phyloP scores from a whole-genome alignment of 1,284 basidiomycete genomes.

The Boletus mariae region DNA sequence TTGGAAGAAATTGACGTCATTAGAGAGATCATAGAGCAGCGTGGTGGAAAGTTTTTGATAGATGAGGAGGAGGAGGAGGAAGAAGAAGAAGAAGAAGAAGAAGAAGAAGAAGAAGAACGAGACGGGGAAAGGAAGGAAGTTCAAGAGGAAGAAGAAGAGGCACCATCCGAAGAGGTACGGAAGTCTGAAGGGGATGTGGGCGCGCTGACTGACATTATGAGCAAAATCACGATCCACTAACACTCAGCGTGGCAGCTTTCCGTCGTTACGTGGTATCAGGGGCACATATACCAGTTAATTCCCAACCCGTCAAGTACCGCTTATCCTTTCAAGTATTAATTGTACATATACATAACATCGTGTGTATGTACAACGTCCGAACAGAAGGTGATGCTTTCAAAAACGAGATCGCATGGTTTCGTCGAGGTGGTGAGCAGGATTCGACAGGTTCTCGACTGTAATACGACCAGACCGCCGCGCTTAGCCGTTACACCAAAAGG shows the following conservation, averaged over 20 bases:
- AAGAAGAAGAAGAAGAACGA: slow-evolving; percentile 45
- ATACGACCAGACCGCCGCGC: too few relatives aligned
- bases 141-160: slow-evolving; percentile 36
- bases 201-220: slow-evolving; percentile 59
- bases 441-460: too few relatives aligned
- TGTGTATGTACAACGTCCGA: too few relatives aligned
- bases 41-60: slow-evolving; percentile 59
- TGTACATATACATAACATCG: too few relatives aligned
- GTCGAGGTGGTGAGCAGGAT: too few relatives aligned
- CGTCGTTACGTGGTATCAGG: background rate
- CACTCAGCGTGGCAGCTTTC: slow-evolving; percentile 1
- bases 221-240: slow-evolving; percentile 48
- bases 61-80: slow-evolving; percentile 74
- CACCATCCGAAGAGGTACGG: slow-evolving; percentile 18
- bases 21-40: slow-evolving; percentile 57
- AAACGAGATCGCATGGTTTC: too few relatives aligned
- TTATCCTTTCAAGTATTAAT: too few relatives aligned
- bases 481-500: too few relatives aligned
- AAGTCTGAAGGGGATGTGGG: slow-evolving; percentile 42
- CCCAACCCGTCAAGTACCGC: background rate
- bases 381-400: too few relatives aligned
- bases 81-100: slow-evolving; percentile 33
- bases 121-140: slow-evolving; percentile 33
- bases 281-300: background rate
- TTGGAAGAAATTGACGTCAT: slow-evolving; percentile 65